These are phyloP conservation scores for Groenewaldozyma sp. DNA, from an alignment of 1,139 yeast genomes.

Conservation along the genomic window DNA sequence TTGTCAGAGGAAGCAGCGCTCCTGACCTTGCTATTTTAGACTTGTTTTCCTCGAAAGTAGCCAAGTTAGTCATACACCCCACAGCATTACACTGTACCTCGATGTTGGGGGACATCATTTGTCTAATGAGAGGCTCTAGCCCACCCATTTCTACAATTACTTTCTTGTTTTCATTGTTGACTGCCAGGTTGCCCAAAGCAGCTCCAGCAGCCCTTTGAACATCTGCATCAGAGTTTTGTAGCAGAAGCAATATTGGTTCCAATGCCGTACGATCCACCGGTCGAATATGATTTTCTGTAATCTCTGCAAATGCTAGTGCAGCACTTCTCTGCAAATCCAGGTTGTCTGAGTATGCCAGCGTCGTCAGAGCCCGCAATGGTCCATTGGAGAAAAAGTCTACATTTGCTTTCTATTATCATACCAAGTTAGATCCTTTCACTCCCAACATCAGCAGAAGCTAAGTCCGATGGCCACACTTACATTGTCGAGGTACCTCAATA, in stretches of 20 bases:
- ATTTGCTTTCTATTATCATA: constrained; percentile 41
- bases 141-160: constrained; percentile 98
- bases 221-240: constrained; percentile 84
- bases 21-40: constrained; percentile 94
- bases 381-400: constrained; percentile 75
- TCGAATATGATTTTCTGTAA: constrained; percentile 77
- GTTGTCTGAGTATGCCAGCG: constrained; percentile 89
- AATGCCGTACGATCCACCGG: constrained; percentile 85
- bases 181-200: constrained; percentile 94
- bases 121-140: constrained; percentile 87
- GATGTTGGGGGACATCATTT: constrained; percentile 93
- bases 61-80: constrained; percentile 95
- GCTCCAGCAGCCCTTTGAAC: constrained; percentile 99
- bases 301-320: constrained; percentile 96
- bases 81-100: constrained; percentile 99
- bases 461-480: constrained; percentile 19
- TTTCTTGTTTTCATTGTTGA: constrained; percentile 86
- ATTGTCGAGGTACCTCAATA: constrained; percentile 82
- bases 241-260: constrained; percentile 81
- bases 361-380: constrained; percentile 79
- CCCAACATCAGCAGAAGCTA: background rate
- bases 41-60: constrained; percentile 97
- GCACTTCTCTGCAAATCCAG: constrained; percentile 95
- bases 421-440: background rate
- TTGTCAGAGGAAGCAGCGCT: constrained; percentile 89